Conservation (phyloP, 2,329 filamentous ascomycete genomes). For the Aspergillus brunneoviolaceus region DNA sequence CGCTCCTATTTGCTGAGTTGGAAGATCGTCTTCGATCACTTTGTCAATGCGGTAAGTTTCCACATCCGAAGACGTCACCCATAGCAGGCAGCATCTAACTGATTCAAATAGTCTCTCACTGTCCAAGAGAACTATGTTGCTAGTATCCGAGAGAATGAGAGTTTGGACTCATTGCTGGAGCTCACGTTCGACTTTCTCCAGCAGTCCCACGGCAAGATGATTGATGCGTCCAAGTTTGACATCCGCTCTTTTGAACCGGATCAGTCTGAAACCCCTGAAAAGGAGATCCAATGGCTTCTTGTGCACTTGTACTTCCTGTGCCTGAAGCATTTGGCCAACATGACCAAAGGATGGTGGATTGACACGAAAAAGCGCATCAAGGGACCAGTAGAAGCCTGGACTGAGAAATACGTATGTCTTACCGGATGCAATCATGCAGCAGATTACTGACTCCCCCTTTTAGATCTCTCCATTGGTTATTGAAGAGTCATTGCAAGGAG, state of each 20-base stretch:
- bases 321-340: constrained; percentile 71
- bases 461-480: constrained; percentile 46
- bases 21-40: constrained; percentile 87
- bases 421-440: constrained; percentile 35
- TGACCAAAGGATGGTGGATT: constrained; percentile 83
- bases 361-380: constrained; percentile 77
- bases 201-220: constrained; percentile 68
- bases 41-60: constrained; percentile 60
- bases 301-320: constrained; percentile 82
- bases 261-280: constrained; percentile 65
- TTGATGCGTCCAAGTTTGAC: constrained; percentile 70
- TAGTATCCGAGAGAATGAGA: constrained; percentile 71
- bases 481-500: constrained; percentile 39
- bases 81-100: constrained; percentile 16
- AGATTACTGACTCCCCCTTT: constrained; percentile 10
- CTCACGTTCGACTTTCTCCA: constrained; percentile 85
- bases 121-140: constrained; percentile 79
- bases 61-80: too few species aligned
- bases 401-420: constrained; percentile 73
- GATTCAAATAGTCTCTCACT: constrained; percentile 63
- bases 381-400: constrained; percentile 79
- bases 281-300: constrained; percentile 78
- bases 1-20: constrained; percentile 84
- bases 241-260: constrained; percentile 61
- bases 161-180: constrained; percentile 67